Evolutionary conservation across 495 filamentous ascomycete species (phyloP).

Genomic region (Aspergillus indologenus): DNA sequence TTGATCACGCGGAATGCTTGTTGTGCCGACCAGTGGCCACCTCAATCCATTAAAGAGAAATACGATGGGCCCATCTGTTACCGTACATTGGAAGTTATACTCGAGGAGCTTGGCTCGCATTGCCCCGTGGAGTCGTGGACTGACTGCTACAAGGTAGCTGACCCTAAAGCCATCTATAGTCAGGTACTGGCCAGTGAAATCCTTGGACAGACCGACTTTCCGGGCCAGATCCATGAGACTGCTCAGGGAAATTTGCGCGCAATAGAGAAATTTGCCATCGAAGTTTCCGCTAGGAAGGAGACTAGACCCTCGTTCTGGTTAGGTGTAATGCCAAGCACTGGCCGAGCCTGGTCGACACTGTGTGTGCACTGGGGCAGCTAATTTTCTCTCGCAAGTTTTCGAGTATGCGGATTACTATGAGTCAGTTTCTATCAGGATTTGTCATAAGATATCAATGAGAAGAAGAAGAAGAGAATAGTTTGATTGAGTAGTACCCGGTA

Average conservation of each 20-base stretch:
- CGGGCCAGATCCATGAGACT: neutral
- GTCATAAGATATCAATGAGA: too few relatives aligned
- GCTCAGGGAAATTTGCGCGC: neutral
- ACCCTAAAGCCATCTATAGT: neutral
- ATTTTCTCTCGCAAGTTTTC: neutral
- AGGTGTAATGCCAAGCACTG: constrained; percentile 4
- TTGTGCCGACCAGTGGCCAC: neutral
- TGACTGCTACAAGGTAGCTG: neutral
- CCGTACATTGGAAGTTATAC: too few relatives aligned
- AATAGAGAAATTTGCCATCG: constrained; percentile 1
- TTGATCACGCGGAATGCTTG: neutral
- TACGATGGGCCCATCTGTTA: too few relatives aligned
- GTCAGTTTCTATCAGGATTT: neutral
- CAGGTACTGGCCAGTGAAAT: neutral
- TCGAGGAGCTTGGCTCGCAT: too few relatives aligned
- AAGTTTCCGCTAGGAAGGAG: neutral
- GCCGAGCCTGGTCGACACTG: neutral
- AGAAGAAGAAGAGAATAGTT: neutral
- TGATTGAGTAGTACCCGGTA: neutral
- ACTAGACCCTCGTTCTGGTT: constrained; percentile 2
- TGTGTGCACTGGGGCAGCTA: neutral
- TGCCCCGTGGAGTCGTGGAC: too few relatives aligned
- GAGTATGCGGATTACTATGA: neutral
- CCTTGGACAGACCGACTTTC: neutral
- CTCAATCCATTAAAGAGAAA: neutral